Base-by-base conservation (phyloP, 1,139 yeast genomes). In the Candida albicans region DNA sequence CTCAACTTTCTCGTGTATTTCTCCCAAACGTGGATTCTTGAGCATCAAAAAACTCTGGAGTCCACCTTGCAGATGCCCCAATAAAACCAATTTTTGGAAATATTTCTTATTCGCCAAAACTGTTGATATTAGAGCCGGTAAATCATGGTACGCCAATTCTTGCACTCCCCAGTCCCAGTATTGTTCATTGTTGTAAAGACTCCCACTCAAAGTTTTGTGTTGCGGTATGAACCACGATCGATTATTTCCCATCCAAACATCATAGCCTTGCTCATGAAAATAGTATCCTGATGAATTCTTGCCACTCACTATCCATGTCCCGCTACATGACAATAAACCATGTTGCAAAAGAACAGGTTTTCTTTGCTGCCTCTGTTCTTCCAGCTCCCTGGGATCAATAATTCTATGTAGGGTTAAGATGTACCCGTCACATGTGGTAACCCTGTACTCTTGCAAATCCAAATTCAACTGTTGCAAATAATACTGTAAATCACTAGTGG, bases 211-310 rank as follows among this genome's bases (percentile, higher is more conserved):
- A n/a, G 46, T 55, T 1, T 65, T 57, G 61, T 87, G 95, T 43
- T 74, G 68, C 0, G 96, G 88, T 33, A 75, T 70, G 60, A 90
- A 88, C 29, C 96, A 95, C 49, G 96, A 82, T 47, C 99, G 68
- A 59, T 91, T 91, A 58, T 91, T 90, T 1, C 97, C 98, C 43
- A 93, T 64, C 97, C 98, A 93, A 1, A 93, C 93, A 54, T 93
- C 98, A 59, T 75, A 89, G 0, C 96, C 96, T 28, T 68, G 62
- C 22, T 75, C 68, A 35, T 73, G 64, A 26, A 91, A 68, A 52
- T 70, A 76, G 52, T 81, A 82, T 0, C 95, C 95, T 42, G 93
- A 59, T 6, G 95, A 86, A 46, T 87, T 79, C 44, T 72, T 70
- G 0, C 97, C 98, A 14, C 87, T 70, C 0, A 95, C 83, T 29